Evolutionary conservation across 2,329 filamentous ascomycete species (phyloP).

Genomic region (Daldinia eschscholtzii): DNA sequence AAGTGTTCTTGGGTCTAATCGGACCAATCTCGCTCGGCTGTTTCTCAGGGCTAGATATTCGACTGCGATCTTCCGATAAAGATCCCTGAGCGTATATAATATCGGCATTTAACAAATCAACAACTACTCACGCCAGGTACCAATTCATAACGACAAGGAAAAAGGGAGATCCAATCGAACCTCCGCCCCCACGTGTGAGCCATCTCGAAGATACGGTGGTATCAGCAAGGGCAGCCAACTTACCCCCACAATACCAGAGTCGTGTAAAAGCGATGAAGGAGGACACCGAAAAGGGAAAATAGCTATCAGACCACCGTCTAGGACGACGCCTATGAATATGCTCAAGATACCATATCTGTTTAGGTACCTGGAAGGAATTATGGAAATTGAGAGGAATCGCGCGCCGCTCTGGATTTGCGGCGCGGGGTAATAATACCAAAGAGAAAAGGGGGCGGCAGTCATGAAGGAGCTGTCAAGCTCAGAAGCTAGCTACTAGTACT

Average conservation of each 20-base stretch:
- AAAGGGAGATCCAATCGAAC: neutral
- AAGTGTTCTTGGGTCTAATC: neutral
- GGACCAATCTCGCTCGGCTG: too few species aligned
- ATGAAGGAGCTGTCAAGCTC: neutral
- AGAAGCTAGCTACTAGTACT: neutral
- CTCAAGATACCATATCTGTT: neutral
- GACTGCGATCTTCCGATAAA: neutral
- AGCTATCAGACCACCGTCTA: neutral
- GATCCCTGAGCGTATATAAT: neutral
- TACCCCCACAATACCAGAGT: neutral
- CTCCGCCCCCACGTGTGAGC: neutral
- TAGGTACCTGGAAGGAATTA: too few species aligned
- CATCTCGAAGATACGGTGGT: neutral
- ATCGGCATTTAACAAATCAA: neutral
- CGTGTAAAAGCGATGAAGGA: neutral
- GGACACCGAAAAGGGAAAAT: neutral
- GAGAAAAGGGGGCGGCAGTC: neutral
- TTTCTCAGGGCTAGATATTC: neutral
- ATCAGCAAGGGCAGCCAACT: neutral
- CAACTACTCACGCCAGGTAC: neutral
- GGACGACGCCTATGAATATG: neutral
- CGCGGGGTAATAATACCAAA: neutral
- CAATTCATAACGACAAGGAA: neutral
- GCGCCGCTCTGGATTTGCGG: conserved; percentile 5
- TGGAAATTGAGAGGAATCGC: conserved; percentile 10